A percentile compares a stretch with the other conserved stretches of the same genome.
These are phyloP conservation scores for Colletotrichum agaves DNA, from an alignment of 2,329 filamentous ascomycete species.

Conservation along the genomic window DNA sequence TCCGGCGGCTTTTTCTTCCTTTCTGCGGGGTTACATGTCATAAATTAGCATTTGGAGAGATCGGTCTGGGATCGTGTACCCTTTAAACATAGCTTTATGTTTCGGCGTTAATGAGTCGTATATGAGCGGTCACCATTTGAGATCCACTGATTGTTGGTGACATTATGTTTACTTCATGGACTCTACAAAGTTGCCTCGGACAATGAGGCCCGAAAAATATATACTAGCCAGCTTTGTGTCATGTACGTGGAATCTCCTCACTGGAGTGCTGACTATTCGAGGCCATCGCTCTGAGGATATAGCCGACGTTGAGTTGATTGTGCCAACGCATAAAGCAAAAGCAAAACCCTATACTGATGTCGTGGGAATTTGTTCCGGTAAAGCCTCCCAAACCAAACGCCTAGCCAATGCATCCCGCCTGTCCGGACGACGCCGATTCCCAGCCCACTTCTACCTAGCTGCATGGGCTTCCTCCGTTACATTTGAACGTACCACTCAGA, in stretches of 20 bases:
- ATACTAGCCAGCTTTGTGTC: neutral
- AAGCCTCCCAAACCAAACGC: slow-evolving; percentile 33
- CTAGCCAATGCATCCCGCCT: slow-evolving; percentile 32
- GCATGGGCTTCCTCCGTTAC: slow-evolving; percentile 2
- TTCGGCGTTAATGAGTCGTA: neutral
- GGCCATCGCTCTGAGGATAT: neutral
- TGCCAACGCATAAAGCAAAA: slow-evolving; percentile 17
- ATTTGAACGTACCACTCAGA: slow-evolving; percentile 46
- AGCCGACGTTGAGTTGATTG: neutral
- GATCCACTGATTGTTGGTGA: no score
- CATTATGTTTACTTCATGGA: neutral
- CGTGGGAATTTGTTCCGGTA: slow-evolving; percentile 27
- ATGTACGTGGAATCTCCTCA: neutral
- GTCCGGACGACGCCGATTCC: slow-evolving; percentile 27
- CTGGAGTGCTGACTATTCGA: neutral
- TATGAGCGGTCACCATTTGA: no score
- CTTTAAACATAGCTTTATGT: neutral
- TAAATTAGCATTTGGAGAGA: neutral
- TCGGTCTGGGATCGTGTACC: slow-evolving; percentile 16
- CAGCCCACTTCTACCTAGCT: slow-evolving; percentile 55
- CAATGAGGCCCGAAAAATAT: neutral
- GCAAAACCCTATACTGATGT: slow-evolving; percentile 28
- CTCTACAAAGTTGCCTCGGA: slow-evolving; percentile 7
- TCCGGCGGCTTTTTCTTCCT: no score
- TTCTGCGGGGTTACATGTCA: neutral